These are phyloP conservation scores for Rhododendron griersonianum DNA, from an alignment of 148 eudicot species.

Conservation along the genomic window DNA sequence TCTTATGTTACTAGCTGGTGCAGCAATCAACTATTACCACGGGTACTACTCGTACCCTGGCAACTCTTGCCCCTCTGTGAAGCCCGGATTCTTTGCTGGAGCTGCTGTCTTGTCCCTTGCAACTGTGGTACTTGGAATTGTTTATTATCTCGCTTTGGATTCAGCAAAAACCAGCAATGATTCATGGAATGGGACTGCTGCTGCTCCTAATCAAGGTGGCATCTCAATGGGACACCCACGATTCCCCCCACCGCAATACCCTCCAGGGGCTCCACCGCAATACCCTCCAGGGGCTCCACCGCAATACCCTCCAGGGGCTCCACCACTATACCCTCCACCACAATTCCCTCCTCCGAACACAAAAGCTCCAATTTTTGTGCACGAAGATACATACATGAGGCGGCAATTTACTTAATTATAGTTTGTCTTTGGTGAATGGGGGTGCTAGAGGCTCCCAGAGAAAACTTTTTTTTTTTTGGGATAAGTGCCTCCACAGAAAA, in stretches of 20 bases:
- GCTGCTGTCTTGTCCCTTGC: constrained; percentile 63
- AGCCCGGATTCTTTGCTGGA: constrained; percentile 81
- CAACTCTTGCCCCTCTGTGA: constrained; percentile 65
- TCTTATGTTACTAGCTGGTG: constrained; percentile 66
- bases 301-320: neutral
- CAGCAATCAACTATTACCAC: constrained; percentile 14
- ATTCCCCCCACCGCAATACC: constrained; percentile 9
- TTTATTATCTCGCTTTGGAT: constrained; percentile 51
- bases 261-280: neutral
- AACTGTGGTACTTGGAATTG: constrained; percentile 60
- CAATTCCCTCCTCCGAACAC: constrained; percentile 32
- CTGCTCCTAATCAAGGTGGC: constrained; percentile 43
- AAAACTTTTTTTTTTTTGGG: neutral
- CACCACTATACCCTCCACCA: neutral
- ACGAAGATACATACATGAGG: constrained; percentile 87
- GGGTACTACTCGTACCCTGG: neutral
- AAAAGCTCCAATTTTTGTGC: constrained; percentile 77
- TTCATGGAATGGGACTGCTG: constrained; percentile 29
- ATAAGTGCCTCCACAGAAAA: neutral
- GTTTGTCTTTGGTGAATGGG: neutral
- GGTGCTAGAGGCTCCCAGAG: neutral
- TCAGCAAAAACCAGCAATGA: constrained; percentile 31
- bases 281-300: neutral
- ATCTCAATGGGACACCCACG: constrained; percentile 90
- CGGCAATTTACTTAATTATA: constrained; percentile 51